Evolutionary conservation across 2,329 filamentous ascomycete species (phyloP), one percentile per base, ranked within the genome.

Genomic region (Fusarium acutatum): DNA sequence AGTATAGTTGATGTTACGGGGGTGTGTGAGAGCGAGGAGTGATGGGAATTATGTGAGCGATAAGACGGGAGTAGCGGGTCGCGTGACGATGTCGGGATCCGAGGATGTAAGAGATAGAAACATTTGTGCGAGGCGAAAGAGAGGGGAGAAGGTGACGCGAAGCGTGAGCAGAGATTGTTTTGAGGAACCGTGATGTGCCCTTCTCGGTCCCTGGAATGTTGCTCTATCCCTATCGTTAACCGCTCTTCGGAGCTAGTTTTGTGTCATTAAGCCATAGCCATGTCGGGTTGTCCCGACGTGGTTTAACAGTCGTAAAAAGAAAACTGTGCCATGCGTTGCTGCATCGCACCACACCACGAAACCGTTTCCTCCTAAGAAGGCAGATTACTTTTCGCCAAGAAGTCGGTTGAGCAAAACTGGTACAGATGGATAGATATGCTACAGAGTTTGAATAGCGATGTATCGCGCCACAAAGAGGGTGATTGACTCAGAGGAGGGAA

Each of bases 21-120:
- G 71, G 77, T 79, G 73, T 79, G 76, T 71, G 76, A 78, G 71
- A 73, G 67, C 74, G 72, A 78, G 76, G 71, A 64, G 75, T 69
- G 66, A 72, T 65, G 67, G 70, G 67, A 69, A 78, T 78, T 79
- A 78, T 69, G 69, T 73, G 75, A 77, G 71, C 64, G 72, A 73
- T 72, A 74, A 71, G 72, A 71, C 53, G 73, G 64, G 59, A 65
- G 69, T 72, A 67, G 73, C 68, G 60, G 53, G 74, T 76, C 63
- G 73, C 67, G 60, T 75, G 66, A 71, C 53, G 59, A 67, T 60
- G 54, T 69, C 64, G 59, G 73, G 67, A 67, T 70, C 70, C 64
- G 71, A 71, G 62, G 50, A 52, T 67, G 63, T 72, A 67, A 73
- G 73, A 72, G 74, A 69, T 69, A 75, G 67, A 64, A 63, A 73